Evolutionary conservation across 2,329 filamentous ascomycete genomes (phyloP).

Genomic region (Colletotrichum sp.): DNA sequence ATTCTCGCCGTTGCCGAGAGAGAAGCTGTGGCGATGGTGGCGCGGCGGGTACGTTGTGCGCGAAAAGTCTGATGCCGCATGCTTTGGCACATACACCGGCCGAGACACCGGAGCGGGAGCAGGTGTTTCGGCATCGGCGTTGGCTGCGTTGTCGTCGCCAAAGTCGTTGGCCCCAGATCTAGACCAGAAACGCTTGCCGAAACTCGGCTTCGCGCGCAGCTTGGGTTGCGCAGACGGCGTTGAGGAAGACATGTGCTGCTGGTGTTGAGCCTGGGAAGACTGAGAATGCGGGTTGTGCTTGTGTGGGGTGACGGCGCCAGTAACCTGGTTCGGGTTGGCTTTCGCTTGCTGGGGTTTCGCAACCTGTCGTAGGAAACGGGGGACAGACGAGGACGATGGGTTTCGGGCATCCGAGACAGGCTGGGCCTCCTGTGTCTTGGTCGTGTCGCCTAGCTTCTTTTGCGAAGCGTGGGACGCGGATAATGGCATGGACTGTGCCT

Average conservation of each 20-base stretch:
- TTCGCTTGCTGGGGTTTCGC: background rate
- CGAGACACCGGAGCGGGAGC: background rate
- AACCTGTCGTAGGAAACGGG: conserved; percentile 5
- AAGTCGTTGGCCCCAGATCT: conserved; percentile 17
- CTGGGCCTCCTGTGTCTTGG: background rate
- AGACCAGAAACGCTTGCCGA: conserved; percentile 22
- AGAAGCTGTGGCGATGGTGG: conserved; percentile 11
- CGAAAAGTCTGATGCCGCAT: conserved; percentile 34
- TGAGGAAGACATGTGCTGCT: background rate
- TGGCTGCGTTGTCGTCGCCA: background rate
- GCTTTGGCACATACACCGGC: conserved; percentile 28
- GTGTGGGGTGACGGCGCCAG: background rate
- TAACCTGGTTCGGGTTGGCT: background rate
- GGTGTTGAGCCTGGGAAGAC: background rate
- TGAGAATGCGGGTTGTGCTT: background rate
- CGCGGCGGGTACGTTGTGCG: conserved; percentile 23
- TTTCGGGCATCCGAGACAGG: background rate
- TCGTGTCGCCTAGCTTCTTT: background rate
- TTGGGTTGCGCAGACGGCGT: background rate
- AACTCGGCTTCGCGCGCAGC: conserved; percentile 12
- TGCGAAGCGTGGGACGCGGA: background rate
- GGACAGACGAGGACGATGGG: background rate
- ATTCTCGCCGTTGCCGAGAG: background rate
- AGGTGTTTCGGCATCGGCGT: background rate
- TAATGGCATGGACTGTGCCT: background rate